Conservation (phyloP, 345 rosid species). For the Corchorus olitorius region DNA sequence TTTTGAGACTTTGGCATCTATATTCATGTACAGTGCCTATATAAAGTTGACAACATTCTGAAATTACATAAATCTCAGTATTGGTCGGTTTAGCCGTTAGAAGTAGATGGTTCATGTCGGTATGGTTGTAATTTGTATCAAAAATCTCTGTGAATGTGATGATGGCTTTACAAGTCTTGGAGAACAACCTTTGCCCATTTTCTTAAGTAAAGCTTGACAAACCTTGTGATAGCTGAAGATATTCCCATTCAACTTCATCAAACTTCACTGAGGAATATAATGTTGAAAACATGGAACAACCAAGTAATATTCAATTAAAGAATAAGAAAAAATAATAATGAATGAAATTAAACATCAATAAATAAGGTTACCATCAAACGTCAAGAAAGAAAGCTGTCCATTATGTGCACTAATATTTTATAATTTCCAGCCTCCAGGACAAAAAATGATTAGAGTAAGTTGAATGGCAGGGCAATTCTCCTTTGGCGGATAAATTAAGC, state of each 20-base stretch:
- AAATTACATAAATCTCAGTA: background rate
- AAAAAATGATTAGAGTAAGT: background rate
- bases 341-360: background rate
- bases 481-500: conserved; percentile 45
- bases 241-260: background rate
- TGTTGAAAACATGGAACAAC: background rate
- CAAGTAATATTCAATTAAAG: background rate
- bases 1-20: background rate
- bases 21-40: background rate
- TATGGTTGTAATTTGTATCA: background rate
- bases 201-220: conserved; percentile 5
- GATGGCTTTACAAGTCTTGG: background rate
- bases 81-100: background rate
- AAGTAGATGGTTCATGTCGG: background rate
- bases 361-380: background rate
- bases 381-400: conserved; percentile 13
- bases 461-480: conserved; percentile 66
- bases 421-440: too few species aligned
- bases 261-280: background rate
- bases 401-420: background rate
- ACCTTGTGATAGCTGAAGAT: background rate
- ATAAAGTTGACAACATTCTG: background rate
- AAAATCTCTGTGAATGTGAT: background rate
- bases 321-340: background rate
- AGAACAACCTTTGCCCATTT: background rate